Evolutionary conservation across 1,284 basidiomycete species (phyloP).

Genomic region (Cryptococcus sp.): DNA sequence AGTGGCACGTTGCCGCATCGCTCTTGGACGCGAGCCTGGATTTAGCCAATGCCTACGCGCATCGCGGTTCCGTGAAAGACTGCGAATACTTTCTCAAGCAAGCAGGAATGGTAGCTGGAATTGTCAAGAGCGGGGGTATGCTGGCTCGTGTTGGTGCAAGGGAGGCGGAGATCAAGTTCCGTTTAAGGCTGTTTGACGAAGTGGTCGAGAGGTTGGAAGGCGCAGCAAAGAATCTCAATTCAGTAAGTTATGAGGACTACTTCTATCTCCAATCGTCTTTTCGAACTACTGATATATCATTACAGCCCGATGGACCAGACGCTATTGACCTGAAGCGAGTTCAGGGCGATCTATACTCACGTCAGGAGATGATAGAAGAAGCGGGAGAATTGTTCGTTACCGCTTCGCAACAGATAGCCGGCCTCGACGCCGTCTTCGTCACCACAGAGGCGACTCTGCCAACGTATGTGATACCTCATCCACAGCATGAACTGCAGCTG

Average conservation of each 20-base stretch:
- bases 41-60: conserved; percentile 64
- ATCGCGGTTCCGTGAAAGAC: conserved; percentile 75
- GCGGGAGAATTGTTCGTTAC: conserved; percentile 54
- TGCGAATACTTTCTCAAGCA: conserved; percentile 78
- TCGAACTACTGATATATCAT: neutral
- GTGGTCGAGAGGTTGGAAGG: conserved; percentile 60
- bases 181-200: conserved; percentile 62
- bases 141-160: conserved; percentile 65
- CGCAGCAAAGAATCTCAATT: conserved; percentile 53
- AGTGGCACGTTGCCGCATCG: conserved; percentile 64
- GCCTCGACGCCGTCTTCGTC: conserved; percentile 39
- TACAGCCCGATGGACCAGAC: conserved; percentile 54
- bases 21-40: conserved; percentile 63
- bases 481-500: conserved; percentile 6
- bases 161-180: conserved; percentile 67
- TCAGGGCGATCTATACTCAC: conserved; percentile 55
- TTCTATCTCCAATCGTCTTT: neutral
- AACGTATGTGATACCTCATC: conserved; percentile 20
- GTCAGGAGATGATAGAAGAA: conserved; percentile 59
- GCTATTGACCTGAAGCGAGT: conserved; percentile 65
- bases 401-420: conserved; percentile 37
- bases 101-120: conserved; percentile 66
- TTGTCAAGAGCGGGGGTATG: conserved; percentile 66
- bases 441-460: conserved; percentile 37
- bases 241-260: conserved; percentile 24